Percentiles rank a stretch among this genome's conserved stretches.
Evolutionary conservation across 2,329 filamentous ascomycete species (phyloP).

Genomic region (Fusarium foetens): DNA sequence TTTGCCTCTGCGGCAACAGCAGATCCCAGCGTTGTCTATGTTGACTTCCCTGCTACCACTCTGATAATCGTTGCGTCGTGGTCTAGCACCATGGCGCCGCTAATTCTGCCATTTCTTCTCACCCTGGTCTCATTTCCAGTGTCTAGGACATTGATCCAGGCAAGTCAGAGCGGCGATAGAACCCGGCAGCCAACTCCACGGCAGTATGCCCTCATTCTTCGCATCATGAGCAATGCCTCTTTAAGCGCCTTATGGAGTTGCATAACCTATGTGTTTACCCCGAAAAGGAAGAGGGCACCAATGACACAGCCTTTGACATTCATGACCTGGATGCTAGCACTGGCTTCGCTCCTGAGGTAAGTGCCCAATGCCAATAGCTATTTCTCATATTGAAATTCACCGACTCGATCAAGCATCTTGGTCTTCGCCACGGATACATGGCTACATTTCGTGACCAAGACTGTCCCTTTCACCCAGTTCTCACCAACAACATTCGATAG

Average conservation of each 20-base stretch:
- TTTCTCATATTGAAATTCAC: not conserved
- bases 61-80: not conserved
- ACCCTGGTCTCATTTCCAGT: not conserved
- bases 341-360: not conserved
- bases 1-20: not conserved
- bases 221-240: not conserved
- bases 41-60: not conserved
- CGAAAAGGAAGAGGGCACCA: not conserved
- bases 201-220: not conserved
- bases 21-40: not conserved
- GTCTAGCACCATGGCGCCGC: not conserved
- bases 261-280: not conserved
- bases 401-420: not conserved
- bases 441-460: not conserved
- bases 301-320: not conserved
- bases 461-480: not conserved
- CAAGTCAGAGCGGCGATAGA: not conserved
- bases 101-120: not conserved
- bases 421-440: not conserved
- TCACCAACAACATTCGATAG: not conserved
- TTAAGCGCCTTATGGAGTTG: not conserved
- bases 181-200: not conserved
- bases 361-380: not conserved
- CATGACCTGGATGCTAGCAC: not conserved
- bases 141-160: not conserved